Conservation (phyloP, 768 basidiomycete genomes). For the Tylopilus subfusipes region DNA sequence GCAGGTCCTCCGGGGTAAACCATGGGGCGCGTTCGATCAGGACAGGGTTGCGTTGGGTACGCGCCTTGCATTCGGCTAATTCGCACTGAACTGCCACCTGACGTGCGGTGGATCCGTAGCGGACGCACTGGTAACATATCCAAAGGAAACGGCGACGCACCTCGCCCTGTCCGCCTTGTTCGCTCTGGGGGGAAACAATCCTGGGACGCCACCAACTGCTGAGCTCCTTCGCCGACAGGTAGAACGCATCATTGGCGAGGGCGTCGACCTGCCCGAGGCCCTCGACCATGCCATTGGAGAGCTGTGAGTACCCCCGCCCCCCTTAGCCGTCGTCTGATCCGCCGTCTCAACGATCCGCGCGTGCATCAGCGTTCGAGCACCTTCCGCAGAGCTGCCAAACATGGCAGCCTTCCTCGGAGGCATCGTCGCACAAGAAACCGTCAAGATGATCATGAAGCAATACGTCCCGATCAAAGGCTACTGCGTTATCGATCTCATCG, state of each 20-base stretch:
- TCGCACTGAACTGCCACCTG: background rate
- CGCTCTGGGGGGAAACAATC: slow-evolving; percentile 26
- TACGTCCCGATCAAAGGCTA: slow-evolving; percentile 89
- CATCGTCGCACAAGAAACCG: slow-evolving; percentile 91
- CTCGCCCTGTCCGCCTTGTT: slow-evolving; percentile 67
- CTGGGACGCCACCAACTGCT: slow-evolving; percentile 38
- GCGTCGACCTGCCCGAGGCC: slow-evolving; percentile 49
- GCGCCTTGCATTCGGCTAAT: background rate
- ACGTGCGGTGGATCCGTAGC: slow-evolving; percentile 31
- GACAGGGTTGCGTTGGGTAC: slow-evolving; percentile 50
- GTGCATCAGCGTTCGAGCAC: slow-evolving; percentile 61
- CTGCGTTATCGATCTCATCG: slow-evolving; percentile 80
- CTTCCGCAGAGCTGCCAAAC: slow-evolving; percentile 85
- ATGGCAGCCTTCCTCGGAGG: slow-evolving; percentile 93
- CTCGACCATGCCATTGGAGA: slow-evolving; percentile 68
- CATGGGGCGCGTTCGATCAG: slow-evolving; percentile 54
- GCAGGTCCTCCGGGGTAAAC: slow-evolving; percentile 59
- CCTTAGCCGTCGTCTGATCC: background rate
- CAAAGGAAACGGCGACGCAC: slow-evolving; percentile 65
- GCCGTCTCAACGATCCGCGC: background rate
- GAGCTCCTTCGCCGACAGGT: slow-evolving; percentile 55
- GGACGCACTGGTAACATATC: slow-evolving; percentile 36
- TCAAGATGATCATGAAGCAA: slow-evolving; percentile 95
- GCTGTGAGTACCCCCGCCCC: slow-evolving; percentile 50
- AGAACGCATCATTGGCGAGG: slow-evolving; percentile 46